A percentile compares a stretch with the other conserved stretches of the same genome.
Evolutionary conservation across 768 basidiomycete species (phyloP).

Genomic region (Podaxis sp.): DNA sequence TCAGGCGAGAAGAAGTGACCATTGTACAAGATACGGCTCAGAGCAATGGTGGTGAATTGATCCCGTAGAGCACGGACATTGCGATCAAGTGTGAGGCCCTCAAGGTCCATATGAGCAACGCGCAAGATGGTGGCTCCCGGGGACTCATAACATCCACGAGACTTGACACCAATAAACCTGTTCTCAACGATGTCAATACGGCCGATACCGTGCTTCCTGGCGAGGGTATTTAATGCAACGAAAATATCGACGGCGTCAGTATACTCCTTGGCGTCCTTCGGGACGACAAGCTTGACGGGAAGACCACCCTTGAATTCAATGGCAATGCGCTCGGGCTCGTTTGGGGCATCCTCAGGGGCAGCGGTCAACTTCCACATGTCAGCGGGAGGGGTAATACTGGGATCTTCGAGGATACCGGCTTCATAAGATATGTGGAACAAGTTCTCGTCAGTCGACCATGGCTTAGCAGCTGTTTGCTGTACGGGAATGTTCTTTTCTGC

Average conservation of each 20-base stretch:
- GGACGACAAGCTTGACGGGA: slow-evolving; percentile 76
- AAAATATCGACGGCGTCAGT: slow-evolving; percentile 97
- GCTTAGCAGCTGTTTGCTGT: slow-evolving; percentile 92
- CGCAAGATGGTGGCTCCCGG: slow-evolving; percentile 97
- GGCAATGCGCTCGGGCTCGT: slow-evolving; percentile 70
- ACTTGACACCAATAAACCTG: slow-evolving; percentile 98
- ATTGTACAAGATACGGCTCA: slow-evolving; percentile 93
- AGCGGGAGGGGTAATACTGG: slow-evolving; percentile 85
- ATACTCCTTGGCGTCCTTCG: slow-evolving; percentile 54
- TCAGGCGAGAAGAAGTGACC: slow-evolving; percentile 99
- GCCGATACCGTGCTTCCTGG: slow-evolving; percentile 92
- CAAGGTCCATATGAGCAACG: slow-evolving; percentile 92
- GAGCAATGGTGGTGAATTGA: slow-evolving; percentile 89
- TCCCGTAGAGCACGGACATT: slow-evolving; percentile 94
- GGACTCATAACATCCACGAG: slow-evolving; percentile 98
- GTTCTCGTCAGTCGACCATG: slow-evolving; percentile 99
- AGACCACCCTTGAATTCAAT: slow-evolving; percentile 89
- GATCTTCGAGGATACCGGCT: slow-evolving; percentile 97
- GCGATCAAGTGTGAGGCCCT: slow-evolving; percentile 96
- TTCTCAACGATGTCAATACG: slow-evolving; percentile 99
- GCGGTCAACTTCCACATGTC: slow-evolving; percentile 99
- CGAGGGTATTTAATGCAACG: slow-evolving; percentile 85
- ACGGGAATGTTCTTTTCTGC: slow-evolving; percentile 89
- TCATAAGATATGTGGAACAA: slow-evolving; percentile 99
- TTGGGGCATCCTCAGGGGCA: slow-evolving; percentile 79